A percentile compares a stretch with the other conserved stretches of the same genome.
Conservation (phyloP, 2,329 filamentous ascomycete species). For the Karstenula rhodostoma region DNA sequence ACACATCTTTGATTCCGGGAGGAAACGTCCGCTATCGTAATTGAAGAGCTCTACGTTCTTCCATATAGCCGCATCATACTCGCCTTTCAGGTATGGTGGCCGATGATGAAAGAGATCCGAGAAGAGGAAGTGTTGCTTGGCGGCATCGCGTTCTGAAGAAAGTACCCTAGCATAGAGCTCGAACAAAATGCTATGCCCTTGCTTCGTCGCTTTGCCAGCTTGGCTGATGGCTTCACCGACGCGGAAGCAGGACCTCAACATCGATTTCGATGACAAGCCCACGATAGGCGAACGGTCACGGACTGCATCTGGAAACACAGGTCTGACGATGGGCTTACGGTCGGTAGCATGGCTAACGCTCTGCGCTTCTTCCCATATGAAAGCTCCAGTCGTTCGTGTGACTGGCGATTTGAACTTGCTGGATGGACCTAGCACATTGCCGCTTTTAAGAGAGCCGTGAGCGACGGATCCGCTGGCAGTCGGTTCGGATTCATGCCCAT, state of each 20-base stretch:
- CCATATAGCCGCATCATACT: conserved; percentile 55
- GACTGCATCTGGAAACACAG: conserved; percentile 59
- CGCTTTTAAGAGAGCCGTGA: background rate
- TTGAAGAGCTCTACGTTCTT: conserved; percentile 56
- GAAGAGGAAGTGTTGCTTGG: conserved; percentile 70
- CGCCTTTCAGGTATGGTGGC: conserved; percentile 62
- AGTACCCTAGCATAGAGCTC: conserved; percentile 71
- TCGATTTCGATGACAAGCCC: conserved; percentile 57
- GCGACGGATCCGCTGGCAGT: background rate
- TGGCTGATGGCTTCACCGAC: conserved; percentile 67
- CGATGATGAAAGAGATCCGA: conserved; percentile 68
- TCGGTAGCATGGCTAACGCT: conserved; percentile 5
- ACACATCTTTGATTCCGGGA: conserved; percentile 54
- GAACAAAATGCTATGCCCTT: conserved; percentile 60
- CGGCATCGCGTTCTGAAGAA: conserved; percentile 63
- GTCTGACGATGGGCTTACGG: conserved; percentile 58
- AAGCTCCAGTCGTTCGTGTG: conserved; percentile 27
- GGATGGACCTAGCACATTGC: conserved; percentile 7
- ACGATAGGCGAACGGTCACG: conserved; percentile 63
- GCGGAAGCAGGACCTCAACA: conserved; percentile 69
- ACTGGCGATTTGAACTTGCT: conserved; percentile 36
- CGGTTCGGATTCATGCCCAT: background rate
- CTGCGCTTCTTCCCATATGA: conserved; percentile 18
- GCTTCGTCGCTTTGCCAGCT: conserved; percentile 56
- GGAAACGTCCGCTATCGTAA: conserved; percentile 55